Base-by-base conservation (phyloP, 2,329 filamentous ascomycete genomes). In the Gnomoniopsis sp. region DNA sequence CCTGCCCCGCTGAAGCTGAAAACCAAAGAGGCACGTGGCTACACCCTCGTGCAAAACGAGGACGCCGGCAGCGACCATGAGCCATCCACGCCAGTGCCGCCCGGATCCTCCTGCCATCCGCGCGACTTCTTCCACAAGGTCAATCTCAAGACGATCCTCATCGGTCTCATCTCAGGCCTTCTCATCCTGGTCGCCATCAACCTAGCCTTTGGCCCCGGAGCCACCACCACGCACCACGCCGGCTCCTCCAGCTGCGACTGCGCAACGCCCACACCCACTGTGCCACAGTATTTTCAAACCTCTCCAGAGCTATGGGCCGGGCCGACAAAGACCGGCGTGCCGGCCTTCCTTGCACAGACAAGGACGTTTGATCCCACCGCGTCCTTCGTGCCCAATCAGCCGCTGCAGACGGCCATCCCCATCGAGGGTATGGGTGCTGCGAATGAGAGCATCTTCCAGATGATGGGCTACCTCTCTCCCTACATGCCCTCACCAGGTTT, bases 401-500 rank as follows among this genome's bases (percentile, higher is more conserved):
- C 89, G 51, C 75, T 92, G 58, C 87, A 90, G 74, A 92, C 88
- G 1, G 82, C 84, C 38, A 77, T 88, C 21, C 87, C 88, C 0
- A 88, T 91, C 53, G 68, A 79, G 54, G 87, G 87, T 26, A 77
- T 78, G 72, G 79, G 79, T 50, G 71, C 73, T 2, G 74, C 80
- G 30, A 82, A 87, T 66, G 75, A 79, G 63, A 88, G 84, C 71
- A 89, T 91, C 65, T 91, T 91, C 71, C 79, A 86, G 62, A 77
- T 87, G 67, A 87, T 90, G 78, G 89, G 87, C 6, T 82, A 86
- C 62, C 71, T 91, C 33, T 85, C 84, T 43, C 88, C 88, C 3
- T 92, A 91, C 70, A 83, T 83, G 61, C 85, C 88, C 0, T 86
- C 87, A 57, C 83, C 87, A 0, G 89, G 89, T 1, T 92, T 91